Percentiles rank a stretch among this genome's conserved stretches.
Conservation (phyloP, 495 filamentous ascomycete species). For the Lasiosphaeria ovina region DNA sequence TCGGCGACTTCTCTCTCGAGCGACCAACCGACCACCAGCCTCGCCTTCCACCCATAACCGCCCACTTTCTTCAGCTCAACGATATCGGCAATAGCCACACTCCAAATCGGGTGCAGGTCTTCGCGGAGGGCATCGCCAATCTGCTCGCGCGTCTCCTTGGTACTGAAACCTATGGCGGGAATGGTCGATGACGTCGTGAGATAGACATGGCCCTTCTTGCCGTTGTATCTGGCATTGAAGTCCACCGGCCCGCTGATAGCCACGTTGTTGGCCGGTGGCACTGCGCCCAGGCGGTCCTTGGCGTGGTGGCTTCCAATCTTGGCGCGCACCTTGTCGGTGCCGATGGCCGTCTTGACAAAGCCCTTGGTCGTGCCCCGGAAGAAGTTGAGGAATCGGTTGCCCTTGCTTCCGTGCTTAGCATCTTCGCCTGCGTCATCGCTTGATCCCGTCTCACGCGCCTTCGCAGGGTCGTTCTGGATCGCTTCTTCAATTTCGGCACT, state of each 20-base stretch:
- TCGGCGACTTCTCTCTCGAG: slow-evolving; percentile 73
- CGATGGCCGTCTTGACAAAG: slow-evolving; percentile 65
- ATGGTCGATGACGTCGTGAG: slow-evolving; percentile 60
- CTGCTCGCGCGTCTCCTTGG: slow-evolving; percentile 34
- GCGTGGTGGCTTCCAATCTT: slow-evolving; percentile 64
- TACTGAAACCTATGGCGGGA: slow-evolving; percentile 59
- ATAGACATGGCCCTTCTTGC: slow-evolving; percentile 69
- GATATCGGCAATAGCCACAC: slow-evolving; percentile 50
- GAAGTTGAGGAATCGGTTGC: slow-evolving; percentile 59
- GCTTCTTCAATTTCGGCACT: slow-evolving; percentile 44
- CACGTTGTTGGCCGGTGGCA: slow-evolving; percentile 49
- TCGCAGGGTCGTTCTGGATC: slow-evolving; percentile 39
- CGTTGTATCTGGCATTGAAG: slow-evolving; percentile 70
- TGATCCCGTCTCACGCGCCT: slow-evolving; percentile 29
- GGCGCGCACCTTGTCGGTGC: slow-evolving; percentile 66
- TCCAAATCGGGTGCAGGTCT: slow-evolving; percentile 56
- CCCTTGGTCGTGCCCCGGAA: slow-evolving; percentile 69
- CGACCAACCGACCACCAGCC: slow-evolving; percentile 80
- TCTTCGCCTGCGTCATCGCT: slow-evolving; percentile 50
- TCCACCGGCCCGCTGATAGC: slow-evolving; percentile 63
- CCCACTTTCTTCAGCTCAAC: slow-evolving; percentile 76
- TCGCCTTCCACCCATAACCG: slow-evolving; percentile 86
- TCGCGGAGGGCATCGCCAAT: slow-evolving; percentile 52
- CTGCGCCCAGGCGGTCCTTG: slow-evolving; percentile 67
- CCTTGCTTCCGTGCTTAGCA: slow-evolving; percentile 37